Conservation (phyloP, 148 eudicot genomes). For the Persicaria tinctoria region DNA sequence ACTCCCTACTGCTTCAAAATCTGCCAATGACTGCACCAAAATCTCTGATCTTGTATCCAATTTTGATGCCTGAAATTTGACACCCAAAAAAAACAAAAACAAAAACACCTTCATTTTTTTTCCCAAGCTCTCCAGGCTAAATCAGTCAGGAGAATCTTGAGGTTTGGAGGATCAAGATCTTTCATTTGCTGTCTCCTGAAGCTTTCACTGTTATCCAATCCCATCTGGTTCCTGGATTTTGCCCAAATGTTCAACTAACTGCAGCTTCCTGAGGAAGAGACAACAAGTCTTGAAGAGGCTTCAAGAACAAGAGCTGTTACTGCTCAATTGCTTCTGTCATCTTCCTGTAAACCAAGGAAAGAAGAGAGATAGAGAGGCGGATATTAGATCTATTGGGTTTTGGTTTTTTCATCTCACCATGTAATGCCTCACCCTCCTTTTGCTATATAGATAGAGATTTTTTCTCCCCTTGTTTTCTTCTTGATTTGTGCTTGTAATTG, state of each 20-base stretch:
- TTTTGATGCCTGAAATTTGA: not conserved
- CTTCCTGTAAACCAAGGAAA: not conserved
- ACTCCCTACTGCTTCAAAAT: not conserved
- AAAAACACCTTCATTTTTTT: not conserved
- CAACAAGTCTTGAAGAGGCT: not conserved
- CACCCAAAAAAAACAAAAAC: not conserved
- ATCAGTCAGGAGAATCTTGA: not conserved
- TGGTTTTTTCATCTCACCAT: not conserved
- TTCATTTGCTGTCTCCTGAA: not conserved
- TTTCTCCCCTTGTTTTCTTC: not conserved
- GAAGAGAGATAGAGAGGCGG: not conserved
- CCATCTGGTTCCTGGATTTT: not conserved
- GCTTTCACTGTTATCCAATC: not conserved
- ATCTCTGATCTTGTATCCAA: not conserved
- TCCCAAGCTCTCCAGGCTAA: not conserved
- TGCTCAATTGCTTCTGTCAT: not conserved
- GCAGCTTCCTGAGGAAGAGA: not conserved
- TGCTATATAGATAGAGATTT: conserved; percentile 1
- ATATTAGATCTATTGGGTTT: conserved; percentile 9
- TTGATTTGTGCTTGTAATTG: conserved; percentile 5
- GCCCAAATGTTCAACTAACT: conserved; percentile 2
- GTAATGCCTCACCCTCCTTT: not conserved
- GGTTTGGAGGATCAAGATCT: conserved; percentile 1
- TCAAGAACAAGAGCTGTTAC: not conserved
- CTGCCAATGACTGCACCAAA: not conserved